Conservation (phyloP, 108 stramenopile species). For the Bacterosira constricta region DNA sequence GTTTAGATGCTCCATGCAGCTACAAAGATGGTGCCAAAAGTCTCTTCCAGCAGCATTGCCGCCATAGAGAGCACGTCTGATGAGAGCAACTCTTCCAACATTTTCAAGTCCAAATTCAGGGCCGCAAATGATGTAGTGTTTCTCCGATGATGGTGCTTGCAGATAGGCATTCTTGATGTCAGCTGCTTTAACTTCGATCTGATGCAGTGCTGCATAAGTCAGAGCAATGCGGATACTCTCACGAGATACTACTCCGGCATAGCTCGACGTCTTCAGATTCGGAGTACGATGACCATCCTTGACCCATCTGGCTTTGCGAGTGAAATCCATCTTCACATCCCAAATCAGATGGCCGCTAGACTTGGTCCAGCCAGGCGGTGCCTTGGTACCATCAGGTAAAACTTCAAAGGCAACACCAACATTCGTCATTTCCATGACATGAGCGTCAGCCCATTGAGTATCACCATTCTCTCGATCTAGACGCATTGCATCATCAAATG, state of each 20-base stretch:
- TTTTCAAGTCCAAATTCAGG: slow-evolving; percentile 18
- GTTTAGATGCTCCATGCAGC: no score
- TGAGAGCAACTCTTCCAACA: slow-evolving; percentile 1
- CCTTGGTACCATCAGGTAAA: neutral
- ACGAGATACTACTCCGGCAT: no score
- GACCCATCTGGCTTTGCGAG: no score
- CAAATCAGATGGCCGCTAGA: neutral
- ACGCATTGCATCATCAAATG: slow-evolving; percentile 17
- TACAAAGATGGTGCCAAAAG: no score
- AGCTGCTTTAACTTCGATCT: no score
- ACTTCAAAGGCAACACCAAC: slow-evolving; percentile 37
- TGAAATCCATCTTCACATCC: no score
- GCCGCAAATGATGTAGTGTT: slow-evolving; percentile 11
- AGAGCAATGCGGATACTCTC: no score
- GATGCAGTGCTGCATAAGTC: no score
- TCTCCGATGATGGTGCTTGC: no score
- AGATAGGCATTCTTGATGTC: no score
- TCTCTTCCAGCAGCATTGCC: neutral
- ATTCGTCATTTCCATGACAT: slow-evolving; percentile 39
- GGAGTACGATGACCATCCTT: no score
- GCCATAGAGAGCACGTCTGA: slow-evolving; percentile 9
- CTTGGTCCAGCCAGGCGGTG: neutral
- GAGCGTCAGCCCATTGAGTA: slow-evolving; percentile 41
- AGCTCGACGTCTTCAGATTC: no score
- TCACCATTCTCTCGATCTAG: slow-evolving; percentile 26